A percentile compares a stretch with the other conserved stretches of the same genome.
Evolutionary conservation across 2,329 filamentous ascomycete species (phyloP).

Genomic region (Neonectria hederae): DNA sequence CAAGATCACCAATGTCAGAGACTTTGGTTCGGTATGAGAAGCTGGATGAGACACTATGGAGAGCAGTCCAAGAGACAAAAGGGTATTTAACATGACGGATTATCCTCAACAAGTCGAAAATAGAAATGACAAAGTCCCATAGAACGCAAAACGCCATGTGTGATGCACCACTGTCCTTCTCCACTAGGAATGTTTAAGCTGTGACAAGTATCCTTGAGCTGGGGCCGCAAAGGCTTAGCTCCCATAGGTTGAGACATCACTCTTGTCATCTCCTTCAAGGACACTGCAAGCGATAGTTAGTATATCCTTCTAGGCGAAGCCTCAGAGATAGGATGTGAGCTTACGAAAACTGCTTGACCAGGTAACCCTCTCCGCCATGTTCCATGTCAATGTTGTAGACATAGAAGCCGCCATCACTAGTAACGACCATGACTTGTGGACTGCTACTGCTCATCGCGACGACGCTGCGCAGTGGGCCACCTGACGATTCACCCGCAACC

Average conservation of each 20-base stretch:
- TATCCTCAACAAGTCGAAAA: slow-evolving; percentile 3
- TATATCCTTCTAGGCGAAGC: not conserved
- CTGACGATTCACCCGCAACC: slow-evolving; percentile 45
- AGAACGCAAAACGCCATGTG: slow-evolving; percentile 8
- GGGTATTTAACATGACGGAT: slow-evolving; percentile 24
- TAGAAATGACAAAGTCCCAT: slow-evolving; percentile 4
- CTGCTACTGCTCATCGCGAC: slow-evolving; percentile 96
- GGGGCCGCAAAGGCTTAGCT: slow-evolving; percentile 26
- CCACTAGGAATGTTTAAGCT: not conserved
- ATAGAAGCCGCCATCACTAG: slow-evolving; percentile 93
- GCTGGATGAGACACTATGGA: not conserved
- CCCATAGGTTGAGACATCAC: slow-evolving; percentile 59
- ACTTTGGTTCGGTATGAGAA: not conserved
- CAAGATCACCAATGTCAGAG: not conserved
- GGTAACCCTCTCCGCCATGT: slow-evolving; percentile 88
- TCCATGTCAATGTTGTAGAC: slow-evolving; percentile 96
- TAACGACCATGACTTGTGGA: slow-evolving; percentile 97
- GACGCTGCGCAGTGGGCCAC: slow-evolving; percentile 79
- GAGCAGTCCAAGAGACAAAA: slow-evolving; percentile 5
- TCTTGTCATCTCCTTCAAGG: slow-evolving; percentile 64
- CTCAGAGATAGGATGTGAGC: slow-evolving; percentile 47
- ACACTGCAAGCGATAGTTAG: slow-evolving; percentile 50
- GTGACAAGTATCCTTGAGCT: not conserved
- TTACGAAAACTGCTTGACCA: slow-evolving; percentile 94
- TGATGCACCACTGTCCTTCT: slow-evolving; percentile 1